Evolutionary conservation across 2,329 filamentous ascomycete genomes (phyloP).

Genomic region (Fusarium globosum): DNA sequence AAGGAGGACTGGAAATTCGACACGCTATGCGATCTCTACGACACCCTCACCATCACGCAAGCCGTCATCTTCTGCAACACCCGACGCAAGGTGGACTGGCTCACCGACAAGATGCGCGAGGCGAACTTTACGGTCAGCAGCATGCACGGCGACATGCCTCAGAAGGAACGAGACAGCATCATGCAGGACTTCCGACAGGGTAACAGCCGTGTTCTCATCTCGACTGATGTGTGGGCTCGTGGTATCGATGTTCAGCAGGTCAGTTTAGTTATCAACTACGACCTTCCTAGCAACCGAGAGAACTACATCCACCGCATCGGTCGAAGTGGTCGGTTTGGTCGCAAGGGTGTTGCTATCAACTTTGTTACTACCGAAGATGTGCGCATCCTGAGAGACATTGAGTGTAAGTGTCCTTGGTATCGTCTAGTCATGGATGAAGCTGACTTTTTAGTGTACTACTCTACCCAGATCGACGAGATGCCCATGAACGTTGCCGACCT

Average conservation of each 20-base stretch:
- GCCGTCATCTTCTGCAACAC: constrained; percentile 99
- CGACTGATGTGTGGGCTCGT: constrained; percentile 96
- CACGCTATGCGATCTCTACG: constrained; percentile 97
- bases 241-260: constrained; percentile 99
- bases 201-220: constrained; percentile 95
- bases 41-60: constrained; percentile 97
- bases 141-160: constrained; percentile 99
- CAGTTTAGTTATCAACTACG: constrained; percentile 98
- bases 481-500: constrained; percentile 89
- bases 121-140: constrained; percentile 98
- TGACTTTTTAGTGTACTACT: constrained; percentile 81
- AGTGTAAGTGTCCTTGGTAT: constrained; percentile 70
- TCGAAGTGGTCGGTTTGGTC: constrained; percentile 92
- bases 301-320: constrained; percentile 99
- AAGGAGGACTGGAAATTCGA: constrained; percentile 99
- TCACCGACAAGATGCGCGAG: constrained; percentile 99
- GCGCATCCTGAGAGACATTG: constrained; percentile 95
- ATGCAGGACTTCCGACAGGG: constrained; percentile 99
- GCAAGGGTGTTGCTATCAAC: constrained; percentile 99
- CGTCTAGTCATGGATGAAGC: constrained; percentile 26
- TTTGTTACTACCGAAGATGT: constrained; percentile 99
- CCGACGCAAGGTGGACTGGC: constrained; percentile 97
- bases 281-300: constrained; percentile 96
- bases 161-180: constrained; percentile 97
- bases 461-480: constrained; percentile 98